These are phyloP conservation scores for Aspergillus sp. DNA, from an alignment of 2,329 filamentous ascomycete species.

Conservation along the genomic window DNA sequence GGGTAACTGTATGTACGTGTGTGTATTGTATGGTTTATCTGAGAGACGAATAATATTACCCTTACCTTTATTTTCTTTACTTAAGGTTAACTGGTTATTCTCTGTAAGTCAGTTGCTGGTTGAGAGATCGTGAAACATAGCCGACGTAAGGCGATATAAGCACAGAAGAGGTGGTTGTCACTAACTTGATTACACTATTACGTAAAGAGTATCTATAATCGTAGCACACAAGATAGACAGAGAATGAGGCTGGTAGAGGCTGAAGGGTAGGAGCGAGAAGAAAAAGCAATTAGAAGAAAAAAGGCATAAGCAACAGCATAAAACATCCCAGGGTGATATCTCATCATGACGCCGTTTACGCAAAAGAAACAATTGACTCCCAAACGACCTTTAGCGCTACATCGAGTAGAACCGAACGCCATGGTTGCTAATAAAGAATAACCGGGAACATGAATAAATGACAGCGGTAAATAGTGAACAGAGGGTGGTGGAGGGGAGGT, in stretches of 20 bases:
- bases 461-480: conserved; percentile 9
- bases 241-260: neutral
- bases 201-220: conserved; percentile 1
- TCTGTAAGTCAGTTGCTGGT: no score
- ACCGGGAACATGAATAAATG: neutral
- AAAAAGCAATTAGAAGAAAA: neutral
- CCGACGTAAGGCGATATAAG: no score
- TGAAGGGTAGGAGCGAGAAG: neutral
- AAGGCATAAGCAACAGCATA: conserved; percentile 4
- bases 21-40: no score
- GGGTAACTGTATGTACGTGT: no score
- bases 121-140: no score
- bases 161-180: neutral
- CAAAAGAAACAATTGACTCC: neutral
- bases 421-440: neutral
- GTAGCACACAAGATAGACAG: neutral
- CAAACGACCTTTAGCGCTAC: conserved; percentile 19
- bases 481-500: neutral
- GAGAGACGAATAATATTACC: no score
- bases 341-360: neutral
- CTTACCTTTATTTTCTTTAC: no score
- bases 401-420: conserved; percentile 14
- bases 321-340: conserved; percentile 1
- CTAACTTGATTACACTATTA: conserved; percentile 2
- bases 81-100: no score